These are phyloP conservation scores for Trapa incisa DNA, from an alignment of 345 rosid genomes.

Conservation along the genomic window DNA sequence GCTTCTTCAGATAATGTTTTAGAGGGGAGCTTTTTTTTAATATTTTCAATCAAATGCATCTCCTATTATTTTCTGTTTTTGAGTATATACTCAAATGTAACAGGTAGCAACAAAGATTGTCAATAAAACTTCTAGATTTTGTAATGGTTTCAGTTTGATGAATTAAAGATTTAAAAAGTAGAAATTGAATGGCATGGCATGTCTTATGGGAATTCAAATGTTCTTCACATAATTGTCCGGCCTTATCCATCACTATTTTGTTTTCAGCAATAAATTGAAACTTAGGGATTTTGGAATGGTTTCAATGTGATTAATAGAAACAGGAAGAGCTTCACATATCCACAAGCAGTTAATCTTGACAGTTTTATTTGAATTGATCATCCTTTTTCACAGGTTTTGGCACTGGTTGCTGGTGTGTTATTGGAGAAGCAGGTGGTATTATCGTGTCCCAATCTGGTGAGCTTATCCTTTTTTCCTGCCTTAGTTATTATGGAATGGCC, in stretches of 20 bases:
- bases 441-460: conserved; percentile 85
- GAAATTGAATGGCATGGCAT: neutral
- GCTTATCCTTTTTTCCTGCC: conserved; percentile 16
- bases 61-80: no score
- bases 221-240: neutral
- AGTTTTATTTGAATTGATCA: neutral
- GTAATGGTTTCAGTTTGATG: no score
- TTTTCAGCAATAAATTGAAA: neutral
- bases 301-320: neutral
- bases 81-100: no score
- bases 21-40: neutral
- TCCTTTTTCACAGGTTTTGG: conserved; percentile 45
- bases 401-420: conserved; percentile 71
- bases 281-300: neutral
- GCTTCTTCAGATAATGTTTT: neutral
- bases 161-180: no score
- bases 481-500: neutral
- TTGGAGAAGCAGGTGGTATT: conserved; percentile 81
- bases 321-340: neutral
- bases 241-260: neutral
- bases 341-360: neutral
- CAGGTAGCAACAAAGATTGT: no score
- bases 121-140: no score
- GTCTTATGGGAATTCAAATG: neutral
- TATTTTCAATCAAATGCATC: neutral